Percentiles rank a stretch among this genome's conserved stretches.
Conservation (phyloP, 805 yeast genomes). For the Nakazawaea pomicola region DNA sequence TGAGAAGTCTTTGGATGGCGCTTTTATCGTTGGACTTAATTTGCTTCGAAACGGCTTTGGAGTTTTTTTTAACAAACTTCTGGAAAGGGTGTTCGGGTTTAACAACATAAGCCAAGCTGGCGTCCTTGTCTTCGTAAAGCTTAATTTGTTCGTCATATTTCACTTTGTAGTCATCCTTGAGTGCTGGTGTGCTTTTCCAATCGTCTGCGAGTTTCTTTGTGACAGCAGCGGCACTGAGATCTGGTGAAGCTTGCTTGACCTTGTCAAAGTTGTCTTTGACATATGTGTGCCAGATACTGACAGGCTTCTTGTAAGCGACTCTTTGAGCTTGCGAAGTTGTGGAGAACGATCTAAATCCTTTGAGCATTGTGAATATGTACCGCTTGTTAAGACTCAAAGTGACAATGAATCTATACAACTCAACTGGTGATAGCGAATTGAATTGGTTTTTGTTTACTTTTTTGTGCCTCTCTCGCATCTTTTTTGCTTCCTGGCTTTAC, state of each 20-base stretch:
- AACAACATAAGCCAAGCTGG: conserved; percentile 4
- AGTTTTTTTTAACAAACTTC: background rate
- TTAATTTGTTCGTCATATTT: conserved; percentile 2
- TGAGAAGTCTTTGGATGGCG: background rate
- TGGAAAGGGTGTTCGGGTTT: conserved; percentile 5
- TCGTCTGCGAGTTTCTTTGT: background rate
- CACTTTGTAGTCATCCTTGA: background rate
- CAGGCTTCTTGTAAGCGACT: conserved; percentile 7
- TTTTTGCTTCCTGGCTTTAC: too few relatives aligned
- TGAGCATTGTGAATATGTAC: background rate
- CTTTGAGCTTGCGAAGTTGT: background rate
- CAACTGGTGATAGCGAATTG: too few relatives aligned
- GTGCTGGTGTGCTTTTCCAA: conserved; percentile 3
- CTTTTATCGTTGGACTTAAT: background rate
- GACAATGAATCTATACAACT: too few relatives aligned
- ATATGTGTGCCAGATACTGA: background rate
- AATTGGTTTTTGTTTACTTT: too few relatives aligned
- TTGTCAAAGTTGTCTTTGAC: background rate
- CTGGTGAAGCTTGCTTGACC: background rate
- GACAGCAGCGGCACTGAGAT: background rate
- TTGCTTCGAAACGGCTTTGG: background rate
- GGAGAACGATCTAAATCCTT: conserved; percentile 4
- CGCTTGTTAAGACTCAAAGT: too few relatives aligned
- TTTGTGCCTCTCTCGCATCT: too few relatives aligned
- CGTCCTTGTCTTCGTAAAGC: conserved; percentile 7